Evolutionary conservation across 169 alveolate species (phyloP).

Genomic region (Babesia caballi): DNA sequence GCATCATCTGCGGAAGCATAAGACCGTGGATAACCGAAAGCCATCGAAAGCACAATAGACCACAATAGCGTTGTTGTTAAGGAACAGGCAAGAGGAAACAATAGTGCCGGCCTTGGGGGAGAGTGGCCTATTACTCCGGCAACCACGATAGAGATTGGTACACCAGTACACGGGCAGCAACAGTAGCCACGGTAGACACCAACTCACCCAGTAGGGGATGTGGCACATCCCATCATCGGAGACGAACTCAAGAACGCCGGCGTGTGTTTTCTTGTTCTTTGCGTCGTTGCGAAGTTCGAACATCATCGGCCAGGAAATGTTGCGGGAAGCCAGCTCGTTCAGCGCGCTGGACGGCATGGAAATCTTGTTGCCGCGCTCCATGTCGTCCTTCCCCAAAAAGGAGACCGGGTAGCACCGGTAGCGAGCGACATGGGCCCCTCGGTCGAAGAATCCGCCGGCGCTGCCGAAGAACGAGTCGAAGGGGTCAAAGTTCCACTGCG

Average conservation of each 20-base stretch:
- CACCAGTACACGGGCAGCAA: no score
- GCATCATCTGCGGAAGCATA: conserved; percentile 82
- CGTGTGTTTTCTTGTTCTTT: conserved; percentile 80
- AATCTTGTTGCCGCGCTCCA: conserved; percentile 83
- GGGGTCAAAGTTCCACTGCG: conserved; percentile 58
- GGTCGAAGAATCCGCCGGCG: conserved; percentile 7
- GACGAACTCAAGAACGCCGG: conserved; percentile 91
- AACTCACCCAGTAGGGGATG: conserved; percentile 88
- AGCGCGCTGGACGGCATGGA: conserved; percentile 81
- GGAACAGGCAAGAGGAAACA: no score
- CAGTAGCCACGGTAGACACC: no score
- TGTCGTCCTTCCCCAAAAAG: conserved; percentile 80
- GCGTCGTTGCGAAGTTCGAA: conserved; percentile 77
- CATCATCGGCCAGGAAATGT: conserved; percentile 86
- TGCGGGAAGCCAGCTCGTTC: conserved; percentile 81
- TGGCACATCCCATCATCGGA: conserved; percentile 93
- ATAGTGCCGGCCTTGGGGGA: no score
- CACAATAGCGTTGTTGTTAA: no score
- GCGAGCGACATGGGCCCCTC: conserved; percentile 58
- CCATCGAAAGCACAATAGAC: neutral
- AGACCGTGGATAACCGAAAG: neutral
- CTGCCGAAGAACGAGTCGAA: conserved; percentile 25
- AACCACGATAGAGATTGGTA: no score
- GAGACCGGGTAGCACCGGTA: conserved; percentile 84
- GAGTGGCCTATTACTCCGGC: no score